These are phyloP conservation scores for Thalia dealbata DNA, from an alignment of 176 grass and related monocot species.

Conservation along the genomic window DNA sequence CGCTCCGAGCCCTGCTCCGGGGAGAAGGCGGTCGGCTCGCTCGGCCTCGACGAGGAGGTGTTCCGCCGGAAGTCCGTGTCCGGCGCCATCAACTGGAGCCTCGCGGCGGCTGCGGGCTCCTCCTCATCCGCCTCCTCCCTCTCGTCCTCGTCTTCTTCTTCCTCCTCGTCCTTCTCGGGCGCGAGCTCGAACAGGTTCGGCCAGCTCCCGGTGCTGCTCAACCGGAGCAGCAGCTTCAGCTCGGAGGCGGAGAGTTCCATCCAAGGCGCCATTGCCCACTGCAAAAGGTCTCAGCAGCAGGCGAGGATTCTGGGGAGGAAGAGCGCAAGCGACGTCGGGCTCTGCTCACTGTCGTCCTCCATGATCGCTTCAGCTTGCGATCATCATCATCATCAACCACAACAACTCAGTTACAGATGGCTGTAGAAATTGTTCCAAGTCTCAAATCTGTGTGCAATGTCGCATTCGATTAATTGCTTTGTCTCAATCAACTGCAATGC, in stretches of 20 bases:
- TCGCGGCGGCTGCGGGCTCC: constrained; percentile 41
- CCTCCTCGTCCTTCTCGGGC: constrained; percentile 65
- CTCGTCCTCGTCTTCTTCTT: constrained; percentile 70
- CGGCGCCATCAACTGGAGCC: constrained; percentile 48
- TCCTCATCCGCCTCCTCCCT: constrained; percentile 51
- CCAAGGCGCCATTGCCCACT: constrained; percentile 83
- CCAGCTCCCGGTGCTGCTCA: constrained; percentile 30
- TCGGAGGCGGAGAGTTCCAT: constrained; percentile 91
- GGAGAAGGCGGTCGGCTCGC: too few species aligned
- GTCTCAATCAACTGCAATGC: too few species aligned
- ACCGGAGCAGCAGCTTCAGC: constrained; percentile 80
- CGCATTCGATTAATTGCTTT: too few species aligned
- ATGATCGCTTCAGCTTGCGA: constrained; percentile 32
- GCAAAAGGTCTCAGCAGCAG: constrained; percentile 91
- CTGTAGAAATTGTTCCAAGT: neutral
- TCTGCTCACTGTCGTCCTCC: constrained; percentile 60
- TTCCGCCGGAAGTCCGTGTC: constrained; percentile 91
- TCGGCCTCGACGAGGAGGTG: constrained; percentile 12
- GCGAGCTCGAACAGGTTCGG: constrained; percentile 42
- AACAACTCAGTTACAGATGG: neutral
- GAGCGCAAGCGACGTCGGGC: constrained; percentile 68
- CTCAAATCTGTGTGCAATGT: neutral
- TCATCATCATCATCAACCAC: too few species aligned
- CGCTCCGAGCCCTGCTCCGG: constrained; percentile 12
- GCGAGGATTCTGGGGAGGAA: constrained; percentile 50